Evolutionary conservation across 2,329 filamentous ascomycete species (phyloP).

Genomic region (Botryosphaeria agaves): DNA sequence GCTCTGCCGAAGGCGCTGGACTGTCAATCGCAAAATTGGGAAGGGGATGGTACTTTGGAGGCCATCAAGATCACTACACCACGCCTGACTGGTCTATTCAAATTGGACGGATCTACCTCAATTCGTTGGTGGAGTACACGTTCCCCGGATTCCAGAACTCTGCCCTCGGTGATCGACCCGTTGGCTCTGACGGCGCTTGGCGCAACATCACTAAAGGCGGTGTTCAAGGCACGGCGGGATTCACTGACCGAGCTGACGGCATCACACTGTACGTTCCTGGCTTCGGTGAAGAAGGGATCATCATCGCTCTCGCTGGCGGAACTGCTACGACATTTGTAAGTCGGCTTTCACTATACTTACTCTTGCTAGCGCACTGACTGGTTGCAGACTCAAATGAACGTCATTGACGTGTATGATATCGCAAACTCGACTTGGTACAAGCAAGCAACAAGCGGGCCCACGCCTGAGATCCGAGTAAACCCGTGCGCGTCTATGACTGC

Average conservation of each 20-base stretch:
- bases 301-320: constrained; percentile 64
- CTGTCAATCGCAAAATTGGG: constrained; percentile 52
- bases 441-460: constrained; percentile 45
- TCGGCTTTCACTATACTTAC: constrained; percentile 3
- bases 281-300: constrained; percentile 55
- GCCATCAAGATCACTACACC: constrained; percentile 50
- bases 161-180: constrained; percentile 38
- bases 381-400: constrained; percentile 45
- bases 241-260: constrained; percentile 59
- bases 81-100: constrained; percentile 52
- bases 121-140: constrained; percentile 58
- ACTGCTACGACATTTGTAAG: constrained; percentile 47
- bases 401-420: constrained; percentile 68
- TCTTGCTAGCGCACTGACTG: constrained; percentile 2
- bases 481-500: constrained; percentile 58
- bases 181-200: constrained; percentile 45
- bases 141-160: constrained; percentile 52
- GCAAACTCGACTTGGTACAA: constrained; percentile 54
- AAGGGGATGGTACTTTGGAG: constrained; percentile 63
- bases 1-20: constrained; percentile 57
- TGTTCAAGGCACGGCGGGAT: constrained; percentile 45
- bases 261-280: constrained; percentile 59
- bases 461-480: constrained; percentile 42
- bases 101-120: constrained; percentile 48
- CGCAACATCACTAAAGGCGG: constrained; percentile 60